Evolutionary conservation across 1,284 basidiomycete species (phyloP).

Genomic region (Austroboletus sp.): DNA sequence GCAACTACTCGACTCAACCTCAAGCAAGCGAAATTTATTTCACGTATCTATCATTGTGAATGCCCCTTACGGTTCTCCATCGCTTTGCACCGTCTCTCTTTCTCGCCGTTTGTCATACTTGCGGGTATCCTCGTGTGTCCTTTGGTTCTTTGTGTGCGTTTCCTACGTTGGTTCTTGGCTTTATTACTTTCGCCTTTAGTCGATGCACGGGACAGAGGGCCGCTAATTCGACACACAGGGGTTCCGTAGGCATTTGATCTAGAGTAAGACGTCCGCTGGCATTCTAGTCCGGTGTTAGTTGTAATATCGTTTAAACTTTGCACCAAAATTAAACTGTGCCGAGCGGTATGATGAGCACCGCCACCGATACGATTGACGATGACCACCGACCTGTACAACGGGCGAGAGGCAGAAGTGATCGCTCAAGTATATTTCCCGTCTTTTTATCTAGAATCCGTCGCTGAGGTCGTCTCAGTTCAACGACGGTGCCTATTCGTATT

Average conservation of each 20-base stretch:
- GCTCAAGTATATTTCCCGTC: slow-evolving; percentile 19
- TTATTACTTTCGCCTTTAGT: slow-evolving; percentile 9
- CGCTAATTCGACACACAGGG: slow-evolving; percentile 12
- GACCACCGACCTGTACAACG: slow-evolving; percentile 25
- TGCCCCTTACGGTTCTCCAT: slow-evolving; percentile 24
- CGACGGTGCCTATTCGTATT: slow-evolving; percentile 43
- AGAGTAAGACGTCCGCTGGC: slow-evolving; percentile 28
- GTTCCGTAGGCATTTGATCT: slow-evolving; percentile 15
- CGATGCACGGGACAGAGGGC: slow-evolving; percentile 16
- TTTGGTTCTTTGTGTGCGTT: slow-evolving; percentile 12
- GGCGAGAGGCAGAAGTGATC: slow-evolving; percentile 29
- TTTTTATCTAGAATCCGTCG: not conserved
- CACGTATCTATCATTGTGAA: slow-evolving; percentile 34
- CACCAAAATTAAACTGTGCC: slow-evolving; percentile 13
- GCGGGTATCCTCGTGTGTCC: slow-evolving; percentile 19
- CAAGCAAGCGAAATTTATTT: slow-evolving; percentile 34
- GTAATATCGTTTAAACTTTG: slow-evolving; percentile 24
- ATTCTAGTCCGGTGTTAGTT: slow-evolving; percentile 24
- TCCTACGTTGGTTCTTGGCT: slow-evolving; percentile 25
- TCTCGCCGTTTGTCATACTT: slow-evolving; percentile 17
- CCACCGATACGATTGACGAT: slow-evolving; percentile 16
- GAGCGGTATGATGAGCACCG: slow-evolving; percentile 13
- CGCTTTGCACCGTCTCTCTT: slow-evolving; percentile 24
- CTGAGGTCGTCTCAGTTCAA: slow-evolving; percentile 34
- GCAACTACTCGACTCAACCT: slow-evolving; percentile 17